These are phyloP conservation scores for Claviceps quebecensis DNA, from an alignment of 2,329 filamentous ascomycete species.

Conservation along the genomic window DNA sequence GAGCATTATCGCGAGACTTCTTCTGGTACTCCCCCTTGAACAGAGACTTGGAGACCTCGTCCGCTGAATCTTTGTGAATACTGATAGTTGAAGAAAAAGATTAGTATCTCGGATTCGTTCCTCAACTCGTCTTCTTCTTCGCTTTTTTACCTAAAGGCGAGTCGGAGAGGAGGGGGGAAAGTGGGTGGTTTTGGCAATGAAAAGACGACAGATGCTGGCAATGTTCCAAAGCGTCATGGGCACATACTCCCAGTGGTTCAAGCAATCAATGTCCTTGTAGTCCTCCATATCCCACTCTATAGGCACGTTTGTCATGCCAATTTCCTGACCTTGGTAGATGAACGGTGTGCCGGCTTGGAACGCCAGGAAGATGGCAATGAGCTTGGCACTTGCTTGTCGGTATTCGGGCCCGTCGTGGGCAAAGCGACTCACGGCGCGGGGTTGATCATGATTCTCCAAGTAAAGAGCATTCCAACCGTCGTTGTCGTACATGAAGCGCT, in stretches of 20 bases:
- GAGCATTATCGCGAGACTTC: conserved; percentile 54
- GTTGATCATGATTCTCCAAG: conserved; percentile 53
- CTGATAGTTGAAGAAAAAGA: conserved; percentile 11
- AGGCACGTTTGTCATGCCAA: conserved; percentile 53
- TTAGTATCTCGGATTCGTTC: background rate
- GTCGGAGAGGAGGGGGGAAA: background rate
- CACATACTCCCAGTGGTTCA: conserved; percentile 35
- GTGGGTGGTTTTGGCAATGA: background rate
- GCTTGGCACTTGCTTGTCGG: conserved; percentile 39
- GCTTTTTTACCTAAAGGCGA: background rate
- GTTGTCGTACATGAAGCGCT: conserved; percentile 43
- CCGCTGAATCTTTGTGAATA: conserved; percentile 22
- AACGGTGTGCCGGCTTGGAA: conserved; percentile 50
- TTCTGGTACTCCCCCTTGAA: conserved; percentile 34
- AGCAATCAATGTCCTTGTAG: conserved; percentile 53
- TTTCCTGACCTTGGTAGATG: conserved; percentile 57
- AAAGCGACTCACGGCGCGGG: conserved; percentile 44
- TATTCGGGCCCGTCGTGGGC: conserved; percentile 34
- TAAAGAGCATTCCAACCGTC: conserved; percentile 52
- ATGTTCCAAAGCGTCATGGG: background rate
- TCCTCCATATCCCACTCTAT: conserved; percentile 45
- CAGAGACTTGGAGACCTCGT: conserved; percentile 23
- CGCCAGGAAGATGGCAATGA: conserved; percentile 42
- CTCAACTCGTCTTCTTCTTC: background rate
- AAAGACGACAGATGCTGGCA: background rate